Conservation (phyloP, 2,329 filamentous ascomycete genomes). For the Cryphonectria japonica region DNA sequence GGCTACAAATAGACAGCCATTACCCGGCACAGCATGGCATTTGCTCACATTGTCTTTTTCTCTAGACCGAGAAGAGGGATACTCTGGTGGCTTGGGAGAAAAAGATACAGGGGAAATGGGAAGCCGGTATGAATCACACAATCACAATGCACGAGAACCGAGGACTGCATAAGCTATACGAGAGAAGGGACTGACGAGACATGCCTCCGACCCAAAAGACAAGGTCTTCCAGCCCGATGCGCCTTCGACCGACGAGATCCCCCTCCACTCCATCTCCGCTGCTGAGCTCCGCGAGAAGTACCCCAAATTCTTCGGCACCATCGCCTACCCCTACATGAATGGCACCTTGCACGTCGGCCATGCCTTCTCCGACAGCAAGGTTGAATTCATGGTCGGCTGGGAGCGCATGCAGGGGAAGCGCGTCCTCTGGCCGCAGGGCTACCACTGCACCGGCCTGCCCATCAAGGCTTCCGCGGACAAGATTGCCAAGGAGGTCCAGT, state of each 20-base stretch:
- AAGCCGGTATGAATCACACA: constrained; percentile 45
- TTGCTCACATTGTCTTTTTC: constrained; percentile 31
- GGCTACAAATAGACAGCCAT: neutral
- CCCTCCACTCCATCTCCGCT: constrained; percentile 72
- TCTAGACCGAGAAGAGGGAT: constrained; percentile 83
- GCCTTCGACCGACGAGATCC: constrained; percentile 72
- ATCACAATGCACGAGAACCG: too few relatives aligned
- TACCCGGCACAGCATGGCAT: neutral
- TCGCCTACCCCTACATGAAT: constrained; percentile 60
- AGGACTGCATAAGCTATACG: neutral
- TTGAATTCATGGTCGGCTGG: constrained; percentile 88
- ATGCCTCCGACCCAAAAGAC: constrained; percentile 37
- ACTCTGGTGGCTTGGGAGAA: constrained; percentile 82
- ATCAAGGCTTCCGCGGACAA: constrained; percentile 99
- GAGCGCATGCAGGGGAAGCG: constrained; percentile 89
- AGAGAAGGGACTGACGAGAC: constrained; percentile 3
- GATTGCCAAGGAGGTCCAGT: constrained; percentile 82
- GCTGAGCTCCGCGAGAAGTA: constrained; percentile 77
- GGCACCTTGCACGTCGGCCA: constrained; percentile 89
- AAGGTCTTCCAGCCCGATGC: constrained; percentile 85
- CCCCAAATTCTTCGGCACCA: constrained; percentile 85
- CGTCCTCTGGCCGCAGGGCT: constrained; percentile 87
- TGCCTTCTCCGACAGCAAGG: constrained; percentile 87
- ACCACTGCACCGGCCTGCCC: constrained; percentile 95
- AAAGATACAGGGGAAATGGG: constrained; percentile 89